Percentiles rank a stretch among this genome's conserved stretches.
Evolutionary conservation across 2,329 filamentous ascomycete genomes (phyloP).

Genomic region (Didymella glomerata): DNA sequence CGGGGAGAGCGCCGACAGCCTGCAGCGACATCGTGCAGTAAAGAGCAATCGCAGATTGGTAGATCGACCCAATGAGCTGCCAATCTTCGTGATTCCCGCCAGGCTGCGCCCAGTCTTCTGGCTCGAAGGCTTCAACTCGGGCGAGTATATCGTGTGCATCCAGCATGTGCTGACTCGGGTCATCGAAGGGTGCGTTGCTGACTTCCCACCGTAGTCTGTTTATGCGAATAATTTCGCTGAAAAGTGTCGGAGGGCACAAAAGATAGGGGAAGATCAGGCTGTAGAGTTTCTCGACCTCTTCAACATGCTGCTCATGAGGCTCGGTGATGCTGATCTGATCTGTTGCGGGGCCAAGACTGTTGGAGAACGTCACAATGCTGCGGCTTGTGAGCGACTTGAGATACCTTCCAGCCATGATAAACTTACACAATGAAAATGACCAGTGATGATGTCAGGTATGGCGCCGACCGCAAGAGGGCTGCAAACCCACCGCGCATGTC

Average conservation of each 20-base stretch:
- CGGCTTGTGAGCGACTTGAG: not conserved
- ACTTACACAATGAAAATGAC: constrained; percentile 41
- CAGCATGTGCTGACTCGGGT: constrained; percentile 3
- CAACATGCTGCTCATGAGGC: constrained; percentile 21
- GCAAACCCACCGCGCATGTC: constrained; percentile 41
- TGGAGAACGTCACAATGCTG: constrained; percentile 38
- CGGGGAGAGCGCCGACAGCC: constrained; percentile 31
- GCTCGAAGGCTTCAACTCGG: constrained; percentile 33
- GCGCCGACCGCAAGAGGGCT: constrained; percentile 24
- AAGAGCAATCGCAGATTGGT: constrained; percentile 36
- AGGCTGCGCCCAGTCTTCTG: constrained; percentile 41
- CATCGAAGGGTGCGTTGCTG: constrained; percentile 18
- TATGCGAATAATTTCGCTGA: constrained; percentile 36
- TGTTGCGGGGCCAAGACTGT: constrained; percentile 37
- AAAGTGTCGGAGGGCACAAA: constrained; percentile 38
- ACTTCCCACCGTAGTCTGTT: constrained; percentile 34
- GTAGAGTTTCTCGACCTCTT: constrained; percentile 34
- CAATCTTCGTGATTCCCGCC: constrained; percentile 33
- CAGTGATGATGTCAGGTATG: constrained; percentile 33
- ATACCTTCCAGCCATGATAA: not conserved
- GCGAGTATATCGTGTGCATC: constrained; percentile 34
- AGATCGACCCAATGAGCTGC: constrained; percentile 36
- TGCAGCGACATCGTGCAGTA: constrained; percentile 43
- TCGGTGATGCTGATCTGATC: constrained; percentile 38
- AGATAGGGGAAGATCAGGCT: constrained; percentile 40